phyloP scores from a whole-genome alignment of 1,284 basidiomycete genomes.

The Veloporphyrellus conicus region DNA sequence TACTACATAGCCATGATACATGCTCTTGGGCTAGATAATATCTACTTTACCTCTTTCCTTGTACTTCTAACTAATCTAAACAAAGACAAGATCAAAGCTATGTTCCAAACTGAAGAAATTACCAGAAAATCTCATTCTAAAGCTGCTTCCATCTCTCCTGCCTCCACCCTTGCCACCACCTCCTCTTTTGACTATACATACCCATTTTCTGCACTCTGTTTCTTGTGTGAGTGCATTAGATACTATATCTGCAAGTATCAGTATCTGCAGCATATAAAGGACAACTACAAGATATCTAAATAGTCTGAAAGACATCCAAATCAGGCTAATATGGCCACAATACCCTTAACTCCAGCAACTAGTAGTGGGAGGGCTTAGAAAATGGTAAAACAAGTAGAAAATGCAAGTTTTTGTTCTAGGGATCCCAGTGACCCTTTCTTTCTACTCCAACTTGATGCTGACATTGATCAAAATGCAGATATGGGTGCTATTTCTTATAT shows the following conservation, averaged over 20 bases:
- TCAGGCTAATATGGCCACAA: background rate
- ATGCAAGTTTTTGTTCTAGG: conserved; percentile 1
- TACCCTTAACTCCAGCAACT: no score
- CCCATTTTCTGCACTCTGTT: background rate
- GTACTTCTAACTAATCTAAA: background rate
- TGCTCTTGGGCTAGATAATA: background rate
- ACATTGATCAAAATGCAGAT: conserved; percentile 28
- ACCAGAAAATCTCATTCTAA: background rate
- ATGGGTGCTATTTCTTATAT: conserved; percentile 38
- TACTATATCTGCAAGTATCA: background rate
- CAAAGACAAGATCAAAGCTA: background rate
- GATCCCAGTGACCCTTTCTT: background rate
- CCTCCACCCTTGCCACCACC: no score
- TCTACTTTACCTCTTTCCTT: background rate
- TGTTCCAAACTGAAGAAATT: background rate
- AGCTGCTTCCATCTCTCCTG: no score
- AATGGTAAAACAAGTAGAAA: background rate
- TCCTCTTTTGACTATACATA: background rate
- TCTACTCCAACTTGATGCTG: conserved; percentile 3
- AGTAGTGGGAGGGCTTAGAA: background rate
- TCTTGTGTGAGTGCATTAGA: background rate
- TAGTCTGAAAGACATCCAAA: no score
- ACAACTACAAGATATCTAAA: background rate
- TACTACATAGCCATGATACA: background rate
- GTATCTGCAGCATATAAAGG: background rate